These are phyloP conservation scores for Glycine soja DNA, from an alignment of 306 rosid species.

Conservation along the genomic window DNA sequence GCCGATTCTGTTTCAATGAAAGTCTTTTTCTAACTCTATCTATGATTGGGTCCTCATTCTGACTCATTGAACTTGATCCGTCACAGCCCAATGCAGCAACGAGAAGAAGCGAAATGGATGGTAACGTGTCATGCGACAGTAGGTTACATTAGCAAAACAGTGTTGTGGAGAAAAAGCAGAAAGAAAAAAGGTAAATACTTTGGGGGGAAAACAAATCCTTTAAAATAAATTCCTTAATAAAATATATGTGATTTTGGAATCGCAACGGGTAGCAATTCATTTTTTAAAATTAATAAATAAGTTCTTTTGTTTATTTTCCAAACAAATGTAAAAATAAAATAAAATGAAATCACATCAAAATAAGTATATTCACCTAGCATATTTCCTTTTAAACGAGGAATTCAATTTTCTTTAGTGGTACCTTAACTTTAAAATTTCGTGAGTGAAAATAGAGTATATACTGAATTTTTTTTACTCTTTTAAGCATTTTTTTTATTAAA, in stretches of 20 bases:
- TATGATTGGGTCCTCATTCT: no score
- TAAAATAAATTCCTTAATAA: neutral
- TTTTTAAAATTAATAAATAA: neutral
- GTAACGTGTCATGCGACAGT: neutral
- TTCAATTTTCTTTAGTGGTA: neutral
- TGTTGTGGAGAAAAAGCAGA: neutral
- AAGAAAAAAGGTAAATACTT: neutral
- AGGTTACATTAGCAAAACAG: conserved; percentile 5
- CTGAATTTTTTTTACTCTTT: neutral
- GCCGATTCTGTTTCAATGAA: neutral
- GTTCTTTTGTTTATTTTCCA: no score
- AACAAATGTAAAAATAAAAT: no score
- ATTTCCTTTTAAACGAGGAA: neutral
- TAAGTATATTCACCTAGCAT: neutral
- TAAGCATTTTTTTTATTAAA: neutral
- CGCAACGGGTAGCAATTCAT: neutral
- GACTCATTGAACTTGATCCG: neutral
- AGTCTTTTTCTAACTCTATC: neutral
- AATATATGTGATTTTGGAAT: neutral
- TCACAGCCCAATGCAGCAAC: conserved; percentile 1
- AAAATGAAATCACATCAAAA: no score
- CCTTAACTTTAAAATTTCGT: neutral
- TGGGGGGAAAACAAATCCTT: neutral
- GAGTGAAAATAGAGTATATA: neutral
- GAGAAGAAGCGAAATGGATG: conserved; percentile 7